phyloP scores from a whole-genome alignment of 1,139 yeast species.

The Blastobotrys buckinghamii region DNA sequence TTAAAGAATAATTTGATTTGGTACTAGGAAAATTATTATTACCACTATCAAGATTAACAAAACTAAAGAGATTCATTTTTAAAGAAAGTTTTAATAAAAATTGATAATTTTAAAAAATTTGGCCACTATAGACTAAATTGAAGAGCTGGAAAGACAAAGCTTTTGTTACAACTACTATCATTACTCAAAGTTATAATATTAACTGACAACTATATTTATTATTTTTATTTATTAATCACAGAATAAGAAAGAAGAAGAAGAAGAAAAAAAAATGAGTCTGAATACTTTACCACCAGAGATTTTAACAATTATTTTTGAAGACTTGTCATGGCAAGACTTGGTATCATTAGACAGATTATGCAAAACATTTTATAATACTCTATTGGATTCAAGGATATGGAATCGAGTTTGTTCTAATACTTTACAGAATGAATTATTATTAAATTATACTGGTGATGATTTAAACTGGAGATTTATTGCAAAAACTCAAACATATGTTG shows the following conservation, averaged over 20 bases:
- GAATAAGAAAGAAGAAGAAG: background rate
- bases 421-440: background rate
- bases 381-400: constrained; percentile 3
- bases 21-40: too few species aligned
- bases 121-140: too few species aligned
- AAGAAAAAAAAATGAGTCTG: background rate
- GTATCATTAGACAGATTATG: background rate
- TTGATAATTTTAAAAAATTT: too few species aligned
- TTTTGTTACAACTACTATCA: background rate
- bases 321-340: background rate
- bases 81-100: too few species aligned
- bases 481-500: constrained; percentile 1
- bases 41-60: too few species aligned
- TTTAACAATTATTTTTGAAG: background rate
- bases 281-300: background rate
- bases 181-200: background rate
- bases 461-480: background rate
- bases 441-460: constrained; percentile 2
- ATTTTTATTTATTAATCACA: too few species aligned
- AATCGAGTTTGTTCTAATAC: background rate
- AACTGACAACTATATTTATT: background rate
- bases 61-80: too few species aligned
- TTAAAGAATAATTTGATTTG: too few species aligned
- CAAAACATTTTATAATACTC: background rate
- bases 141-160: too few species aligned